These are phyloP conservation scores for Leccinum subgranulosum DNA, from an alignment of 768 basidiomycete species.

Conservation along the genomic window DNA sequence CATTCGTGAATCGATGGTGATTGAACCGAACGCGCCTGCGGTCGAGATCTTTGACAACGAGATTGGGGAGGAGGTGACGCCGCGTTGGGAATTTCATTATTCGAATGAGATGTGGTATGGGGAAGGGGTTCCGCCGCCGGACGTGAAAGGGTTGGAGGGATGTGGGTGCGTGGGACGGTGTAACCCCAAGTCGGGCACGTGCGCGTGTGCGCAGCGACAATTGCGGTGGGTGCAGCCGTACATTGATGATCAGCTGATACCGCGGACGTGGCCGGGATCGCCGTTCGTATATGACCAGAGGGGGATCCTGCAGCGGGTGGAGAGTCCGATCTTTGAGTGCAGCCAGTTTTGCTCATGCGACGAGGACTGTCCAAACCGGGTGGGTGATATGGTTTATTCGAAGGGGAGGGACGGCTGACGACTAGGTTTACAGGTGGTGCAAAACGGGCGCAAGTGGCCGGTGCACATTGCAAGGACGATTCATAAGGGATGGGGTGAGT, in stretches of 20 bases:
- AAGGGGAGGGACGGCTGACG: neutral
- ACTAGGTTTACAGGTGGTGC: slow-evolving; percentile 60
- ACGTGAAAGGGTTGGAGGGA: slow-evolving; percentile 52
- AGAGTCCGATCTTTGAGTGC: slow-evolving; percentile 80
- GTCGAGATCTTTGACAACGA: slow-evolving; percentile 63
- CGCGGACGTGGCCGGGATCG: slow-evolving; percentile 34
- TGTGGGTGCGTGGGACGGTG: slow-evolving; percentile 79
- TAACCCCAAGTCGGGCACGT: slow-evolving; percentile 68
- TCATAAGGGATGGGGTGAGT: slow-evolving; percentile 81
- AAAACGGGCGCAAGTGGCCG: slow-evolving; percentile 64
- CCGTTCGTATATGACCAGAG: slow-evolving; percentile 71
- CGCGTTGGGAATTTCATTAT: slow-evolving; percentile 86
- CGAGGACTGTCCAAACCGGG: slow-evolving; percentile 79
- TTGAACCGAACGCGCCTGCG: slow-evolving; percentile 66
- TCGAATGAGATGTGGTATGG: slow-evolving; percentile 79
- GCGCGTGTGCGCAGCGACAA: slow-evolving; percentile 67
- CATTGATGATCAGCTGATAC: slow-evolving; percentile 17
- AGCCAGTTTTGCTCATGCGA: slow-evolving; percentile 79
- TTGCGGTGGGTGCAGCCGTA: slow-evolving; percentile 29
- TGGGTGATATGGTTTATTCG: slow-evolving; percentile 26
- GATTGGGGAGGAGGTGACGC: slow-evolving; percentile 65
- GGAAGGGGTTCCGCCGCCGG: slow-evolving; percentile 64
- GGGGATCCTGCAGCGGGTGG: slow-evolving; percentile 48
- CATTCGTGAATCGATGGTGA: slow-evolving; percentile 59
- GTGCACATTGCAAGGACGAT: slow-evolving; percentile 68